Conservation (phyloP, 345 rosid species). For the Corchorus olitorius region DNA sequence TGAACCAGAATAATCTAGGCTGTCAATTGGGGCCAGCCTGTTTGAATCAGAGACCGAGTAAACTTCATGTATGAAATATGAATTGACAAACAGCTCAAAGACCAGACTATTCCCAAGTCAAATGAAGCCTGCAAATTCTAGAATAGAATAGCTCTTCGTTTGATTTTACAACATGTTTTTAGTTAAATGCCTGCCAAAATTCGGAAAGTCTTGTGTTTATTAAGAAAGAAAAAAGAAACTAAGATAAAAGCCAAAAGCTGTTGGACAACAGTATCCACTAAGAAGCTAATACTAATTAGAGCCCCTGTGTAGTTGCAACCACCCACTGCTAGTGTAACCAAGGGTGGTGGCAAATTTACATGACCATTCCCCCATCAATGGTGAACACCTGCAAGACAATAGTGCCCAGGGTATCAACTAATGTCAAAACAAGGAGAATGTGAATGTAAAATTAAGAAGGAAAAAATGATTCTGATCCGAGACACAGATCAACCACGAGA, state of each 20-base stretch:
- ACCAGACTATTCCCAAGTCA: not conserved
- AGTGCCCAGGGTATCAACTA: not conserved
- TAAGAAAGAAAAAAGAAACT: too few relatives aligned
- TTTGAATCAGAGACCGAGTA: not conserved
- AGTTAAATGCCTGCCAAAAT: not conserved
- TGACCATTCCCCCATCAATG: constrained; percentile 96
- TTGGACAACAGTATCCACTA: not conserved
- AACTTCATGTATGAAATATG: not conserved
- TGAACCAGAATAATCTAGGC: not conserved
- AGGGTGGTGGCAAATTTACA: constrained; percentile 37
- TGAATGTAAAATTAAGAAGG: not conserved
- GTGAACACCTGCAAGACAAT: constrained; percentile 66
- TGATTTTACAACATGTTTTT: not conserved
- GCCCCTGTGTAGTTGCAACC: not conserved
- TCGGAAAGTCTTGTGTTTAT: not conserved
- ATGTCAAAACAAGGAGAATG: not conserved
- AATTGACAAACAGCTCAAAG: not conserved
- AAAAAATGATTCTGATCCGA: not conserved
- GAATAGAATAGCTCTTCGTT: not conserved
- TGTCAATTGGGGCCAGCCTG: not conserved
- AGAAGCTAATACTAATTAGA: not conserved
- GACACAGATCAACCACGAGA: not conserved
- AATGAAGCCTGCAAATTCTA: not conserved
- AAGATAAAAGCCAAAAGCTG: not conserved
- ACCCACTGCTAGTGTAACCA: not conserved